Percentiles rank a stretch among this genome's conserved stretches.
These are phyloP conservation scores for Fusarium phyllophilum DNA, from an alignment of 2,329 filamentous ascomycete genomes.

Conservation along the genomic window DNA sequence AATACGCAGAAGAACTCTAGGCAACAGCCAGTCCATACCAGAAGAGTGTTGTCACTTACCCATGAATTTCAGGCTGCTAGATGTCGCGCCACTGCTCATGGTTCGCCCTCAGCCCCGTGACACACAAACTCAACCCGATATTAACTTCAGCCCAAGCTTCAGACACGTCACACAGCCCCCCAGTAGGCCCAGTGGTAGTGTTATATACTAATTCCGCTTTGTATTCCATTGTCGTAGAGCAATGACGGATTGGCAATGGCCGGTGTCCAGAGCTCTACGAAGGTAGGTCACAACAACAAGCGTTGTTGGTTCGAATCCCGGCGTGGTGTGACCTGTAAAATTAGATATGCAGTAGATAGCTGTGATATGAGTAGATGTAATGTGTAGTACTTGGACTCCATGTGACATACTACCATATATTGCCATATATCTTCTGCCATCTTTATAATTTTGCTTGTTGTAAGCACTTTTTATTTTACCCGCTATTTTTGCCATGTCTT, in stretches of 20 bases:
- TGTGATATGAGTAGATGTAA: background rate
- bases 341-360: background rate
- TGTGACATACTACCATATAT: background rate
- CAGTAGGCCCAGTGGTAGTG: background rate
- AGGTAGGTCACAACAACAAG: constrained; percentile 7
- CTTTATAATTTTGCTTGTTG: background rate
- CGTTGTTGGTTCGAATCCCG: constrained; percentile 3
- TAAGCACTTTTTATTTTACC: rapidly evolving
- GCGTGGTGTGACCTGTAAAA: background rate
- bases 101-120: background rate
- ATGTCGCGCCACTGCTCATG: background rate
- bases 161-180: background rate
- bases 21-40: rapidly evolving
- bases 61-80: too few relatives aligned
- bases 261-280: constrained; percentile 14
- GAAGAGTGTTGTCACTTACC: rapidly evolving
- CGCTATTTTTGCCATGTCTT: background rate
- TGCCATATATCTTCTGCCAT: constrained; percentile 10
- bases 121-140: background rate
- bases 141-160: background rate
- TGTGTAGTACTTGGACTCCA: background rate
- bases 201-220: background rate
- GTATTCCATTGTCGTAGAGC: background rate
- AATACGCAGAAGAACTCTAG: background rate
- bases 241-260: constrained; percentile 19